Evolutionary conservation across 106 monocot species (phyloP), one percentile per base, ranked within the genome.

Genomic region (Cymbidium sinense): DNA sequence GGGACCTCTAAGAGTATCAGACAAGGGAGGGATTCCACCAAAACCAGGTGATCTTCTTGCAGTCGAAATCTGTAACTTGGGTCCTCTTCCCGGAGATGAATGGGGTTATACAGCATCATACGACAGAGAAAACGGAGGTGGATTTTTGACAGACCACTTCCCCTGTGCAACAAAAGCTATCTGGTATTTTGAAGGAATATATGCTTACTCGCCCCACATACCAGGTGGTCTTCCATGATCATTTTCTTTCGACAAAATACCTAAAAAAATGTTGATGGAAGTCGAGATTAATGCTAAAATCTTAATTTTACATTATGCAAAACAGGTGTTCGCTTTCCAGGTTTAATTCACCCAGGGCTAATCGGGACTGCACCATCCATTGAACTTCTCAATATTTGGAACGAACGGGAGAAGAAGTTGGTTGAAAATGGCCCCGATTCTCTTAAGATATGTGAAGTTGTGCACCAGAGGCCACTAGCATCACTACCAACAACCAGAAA

Each of bases 131-230:
- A 96, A 96, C 76, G 95, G 93, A 19, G 95, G 95, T n/a, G 93
- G 95, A 10, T 96, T 96, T 74, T 80, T 96, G 44, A 96, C 93
- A 17, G 95, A 96, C 35, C 92, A 95, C 75, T 96, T 93, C 75
- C 95, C 95, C 19, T 47, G 41, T 78, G 93, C 93, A 77, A 90
- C 89, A 4, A 96, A 96, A 78, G 95, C 95, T 27, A 93, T 96
- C 58, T 96, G 95, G 95, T 93, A 93, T 65, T 96, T 96, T 65
- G 90, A 93, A 88, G 93, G 93, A 79, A 96, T 96, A 73, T 93
- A 93, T 67, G 93, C 95, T 77, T 84, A 86, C 81, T 96, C 93
- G 27, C 93, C 90, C 50, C 87, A 96, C 1, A 96, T 96, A 82
- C 93, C 90, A 81, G 93, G 90, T 87, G 65, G 20, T 61, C 12